Conservation (phyloP, 805 yeast species). For the Yarrowia bubula region DNA sequence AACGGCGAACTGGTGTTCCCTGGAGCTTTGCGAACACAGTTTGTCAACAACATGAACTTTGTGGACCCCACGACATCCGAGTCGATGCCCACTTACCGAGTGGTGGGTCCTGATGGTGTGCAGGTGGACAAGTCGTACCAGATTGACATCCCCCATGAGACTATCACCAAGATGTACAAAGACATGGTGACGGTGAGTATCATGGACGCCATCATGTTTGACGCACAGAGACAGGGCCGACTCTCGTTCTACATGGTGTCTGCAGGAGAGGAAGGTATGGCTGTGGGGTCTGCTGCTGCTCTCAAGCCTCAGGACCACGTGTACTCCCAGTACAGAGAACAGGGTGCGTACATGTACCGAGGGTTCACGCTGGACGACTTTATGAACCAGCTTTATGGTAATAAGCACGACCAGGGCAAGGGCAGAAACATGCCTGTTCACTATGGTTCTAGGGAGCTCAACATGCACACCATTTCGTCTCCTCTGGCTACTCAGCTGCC, state of each 20-base stretch:
- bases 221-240: slow-evolving; percentile 42
- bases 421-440: slow-evolving; percentile 42
- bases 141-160: slow-evolving; percentile 33
- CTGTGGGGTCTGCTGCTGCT: slow-evolving; percentile 40
- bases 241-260: slow-evolving; percentile 40
- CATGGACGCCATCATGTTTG: slow-evolving; percentile 40
- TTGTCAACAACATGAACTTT: slow-evolving; percentile 9
- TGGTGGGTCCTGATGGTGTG: slow-evolving; percentile 36
- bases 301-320: slow-evolving; percentile 36
- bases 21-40: slow-evolving; percentile 10
- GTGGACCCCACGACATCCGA: slow-evolving; percentile 29
- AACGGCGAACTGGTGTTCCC: slow-evolving; percentile 17
- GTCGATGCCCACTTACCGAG: slow-evolving; percentile 36
- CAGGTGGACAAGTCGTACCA: slow-evolving; percentile 33
- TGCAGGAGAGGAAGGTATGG: slow-evolving; percentile 42
- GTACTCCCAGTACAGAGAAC: slow-evolving; percentile 40
- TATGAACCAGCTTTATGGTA: slow-evolving; percentile 39
- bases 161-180: slow-evolving; percentile 36
- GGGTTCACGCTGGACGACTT: slow-evolving; percentile 38
- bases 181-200: slow-evolving; percentile 39
- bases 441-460: slow-evolving; percentile 35
- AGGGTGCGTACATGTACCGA: slow-evolving; percentile 38
- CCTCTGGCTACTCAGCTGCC: slow-evolving; percentile 41
- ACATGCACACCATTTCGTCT: slow-evolving; percentile 40
- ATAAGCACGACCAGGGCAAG: slow-evolving; percentile 36